These are phyloP conservation scores for Penicillium silybi DNA, from an alignment of 495 filamentous ascomycete species.

Conservation along the genomic window DNA sequence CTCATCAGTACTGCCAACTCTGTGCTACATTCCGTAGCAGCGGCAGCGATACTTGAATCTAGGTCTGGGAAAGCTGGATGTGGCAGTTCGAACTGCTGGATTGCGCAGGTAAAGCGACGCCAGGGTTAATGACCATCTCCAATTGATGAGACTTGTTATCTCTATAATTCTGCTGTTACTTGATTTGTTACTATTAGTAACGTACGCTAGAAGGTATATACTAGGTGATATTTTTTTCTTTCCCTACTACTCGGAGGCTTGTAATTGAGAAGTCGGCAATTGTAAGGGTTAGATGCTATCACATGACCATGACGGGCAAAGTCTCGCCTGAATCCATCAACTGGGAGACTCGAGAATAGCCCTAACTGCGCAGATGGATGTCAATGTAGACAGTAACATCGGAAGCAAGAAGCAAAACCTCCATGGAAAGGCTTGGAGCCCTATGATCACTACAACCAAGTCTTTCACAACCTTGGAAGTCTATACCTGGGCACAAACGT, in stretches of 20 bases:
- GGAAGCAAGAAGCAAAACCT: not conserved
- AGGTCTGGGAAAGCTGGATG: not conserved
- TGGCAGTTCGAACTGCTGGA: not conserved
- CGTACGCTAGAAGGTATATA: constrained; percentile 19
- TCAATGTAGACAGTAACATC: not conserved
- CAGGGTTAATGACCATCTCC: constrained; percentile 19
- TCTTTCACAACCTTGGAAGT: not conserved
- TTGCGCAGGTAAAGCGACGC: constrained; percentile 14
- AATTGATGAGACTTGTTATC: constrained; percentile 16
- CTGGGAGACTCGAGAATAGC: not conserved
- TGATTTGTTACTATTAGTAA: constrained; percentile 4
- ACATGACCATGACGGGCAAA: not conserved
- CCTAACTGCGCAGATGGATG: not conserved
- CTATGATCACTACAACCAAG: not conserved
- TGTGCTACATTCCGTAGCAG: constrained; percentile 93
- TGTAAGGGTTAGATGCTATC: not conserved
- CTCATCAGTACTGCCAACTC: constrained; percentile 91
- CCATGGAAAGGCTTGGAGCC: not conserved
- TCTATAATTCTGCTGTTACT: constrained; percentile 8
- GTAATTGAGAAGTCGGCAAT: not conserved
- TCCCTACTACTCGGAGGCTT: not conserved
- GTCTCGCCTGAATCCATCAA: not conserved
- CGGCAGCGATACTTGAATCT: constrained; percentile 73
- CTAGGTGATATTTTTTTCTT: constrained; percentile 1
- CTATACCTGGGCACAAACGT: no score